Evolutionary conservation across 306 rosid species (phyloP), one percentile per base, ranked within the genome.

Genomic region (Vigna hirtella): DNA sequence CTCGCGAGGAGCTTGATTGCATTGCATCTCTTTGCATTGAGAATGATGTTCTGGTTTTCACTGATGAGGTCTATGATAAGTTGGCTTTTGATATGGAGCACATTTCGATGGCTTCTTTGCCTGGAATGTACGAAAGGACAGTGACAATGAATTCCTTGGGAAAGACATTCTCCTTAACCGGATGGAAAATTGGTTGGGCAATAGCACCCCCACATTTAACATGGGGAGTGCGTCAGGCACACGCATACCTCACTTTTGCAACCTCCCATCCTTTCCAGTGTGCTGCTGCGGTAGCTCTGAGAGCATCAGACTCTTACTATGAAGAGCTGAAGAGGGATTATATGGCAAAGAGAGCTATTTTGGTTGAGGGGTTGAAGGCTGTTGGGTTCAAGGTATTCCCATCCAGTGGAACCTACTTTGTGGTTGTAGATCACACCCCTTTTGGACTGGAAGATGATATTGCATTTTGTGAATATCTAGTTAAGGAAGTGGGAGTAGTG

Each of bases 101-200:
- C 83, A 85, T 89, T 77, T 92, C 93, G 4, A 71, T 88, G 2
- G 97, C 97, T 43, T 87, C 97, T 77, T 90, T 94, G 65, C 97
- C 98, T 4, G 93, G 96, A 62, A 95, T 95, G 98, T 92, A 77
- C 0, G 93, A 95, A 58, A 90, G 91, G 59, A 95, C 98, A 0
- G 96, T 95, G 42, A 95, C 98, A 3, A 73, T 95, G 96, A 91
- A 92, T 70, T 92, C 98, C 16, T 76, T 92, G 77, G 93, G 89
- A 15, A 95, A 95, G 86, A 91, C 98, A 56, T 95, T 92, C 81
- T 95, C 98, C 65, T 80, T 95, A 49, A 95, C 98, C 0, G 93
- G 98, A 26, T 95, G 98, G 98, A 95, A 91, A 87, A 85, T 92
- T 3, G 97, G 97, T 6, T 92, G 97, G 98, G 96, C 96, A 13